phyloP scores from a whole-genome alignment of 2,329 filamentous ascomycete species.

The Dactylellina parvicollis region DNA sequence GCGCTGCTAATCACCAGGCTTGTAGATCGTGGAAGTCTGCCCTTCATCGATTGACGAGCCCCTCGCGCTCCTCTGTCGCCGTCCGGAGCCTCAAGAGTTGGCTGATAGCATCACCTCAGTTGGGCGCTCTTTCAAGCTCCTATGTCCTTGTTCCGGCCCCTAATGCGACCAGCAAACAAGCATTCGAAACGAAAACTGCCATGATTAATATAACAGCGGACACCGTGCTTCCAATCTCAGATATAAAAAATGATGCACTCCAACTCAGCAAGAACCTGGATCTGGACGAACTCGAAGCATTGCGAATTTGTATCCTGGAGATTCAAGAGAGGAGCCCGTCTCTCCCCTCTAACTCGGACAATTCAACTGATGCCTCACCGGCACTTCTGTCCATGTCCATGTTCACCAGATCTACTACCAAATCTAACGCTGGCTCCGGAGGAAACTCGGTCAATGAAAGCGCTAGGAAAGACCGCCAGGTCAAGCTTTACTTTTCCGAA shows the following conservation, averaged over 20 bases:
- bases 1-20: slow-evolving; percentile 70
- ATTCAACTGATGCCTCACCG: slow-evolving; percentile 65
- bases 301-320: slow-evolving; percentile 83
- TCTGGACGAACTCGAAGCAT: slow-evolving; percentile 82
- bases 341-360: slow-evolving; percentile 62
- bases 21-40: slow-evolving; percentile 71
- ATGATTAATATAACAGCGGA: slow-evolving; percentile 79
- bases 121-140: slow-evolving; percentile 74
- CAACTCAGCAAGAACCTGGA: slow-evolving; percentile 84
- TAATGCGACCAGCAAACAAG: slow-evolving; percentile 72
- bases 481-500: slow-evolving; percentile 37
- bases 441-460: neutral
- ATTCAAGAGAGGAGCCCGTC: slow-evolving; percentile 81
- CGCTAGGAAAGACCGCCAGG: slow-evolving; percentile 20
- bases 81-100: slow-evolving; percentile 72
- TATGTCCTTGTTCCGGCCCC: slow-evolving; percentile 73
- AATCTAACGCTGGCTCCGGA: slow-evolving; percentile 1
- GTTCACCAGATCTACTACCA: slow-evolving; percentile 47
- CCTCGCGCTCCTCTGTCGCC: slow-evolving; percentile 58
- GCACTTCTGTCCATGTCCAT: slow-evolving; percentile 56
- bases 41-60: slow-evolving; percentile 68
- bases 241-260: slow-evolving; percentile 81
- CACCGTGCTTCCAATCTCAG: slow-evolving; percentile 69
- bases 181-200: slow-evolving; percentile 84
- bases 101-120: slow-evolving; percentile 75